Base-by-base conservation (phyloP, 2,329 filamentous ascomycete genomes). In the Akanthomyces lecanii region DNA sequence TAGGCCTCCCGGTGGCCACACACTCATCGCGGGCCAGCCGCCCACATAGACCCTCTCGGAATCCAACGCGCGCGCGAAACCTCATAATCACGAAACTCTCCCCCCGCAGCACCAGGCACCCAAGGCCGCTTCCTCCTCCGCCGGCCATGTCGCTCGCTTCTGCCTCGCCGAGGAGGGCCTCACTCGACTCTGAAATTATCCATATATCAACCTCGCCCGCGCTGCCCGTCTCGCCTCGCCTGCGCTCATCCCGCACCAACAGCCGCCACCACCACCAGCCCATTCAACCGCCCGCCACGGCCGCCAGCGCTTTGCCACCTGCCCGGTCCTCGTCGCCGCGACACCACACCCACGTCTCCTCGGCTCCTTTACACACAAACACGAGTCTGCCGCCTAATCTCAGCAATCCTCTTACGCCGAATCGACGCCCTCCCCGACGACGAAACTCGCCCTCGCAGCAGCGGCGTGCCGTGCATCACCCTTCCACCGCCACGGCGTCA, bases 321-420 rank as follows among this genome's bases (percentile, higher is more conserved):
- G 55, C 51, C 56, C 66, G 62, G 48, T 67, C 65, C 4, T 66
- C 64, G n/a, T 65, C 66, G 16, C 64, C 63, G 5, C 64, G 66
- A 45, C 56, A 62, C 23, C 62, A 65, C 53, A 11, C 61, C 18
- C 47, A 47, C 33, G 30, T 45, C 23, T 50, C 63, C 44, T n/a
- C 54, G 28, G n/a, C 60, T 11, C 42, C 56, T 6, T 5, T 25
- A 36, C 45, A 61, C n/a, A n/a, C 33, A 40, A 16, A 38, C 63
- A 60, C 21, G 38, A 59, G 51, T 54, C 45, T 62, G 25, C 50
- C 63, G 18, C 63, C 12, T 23, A 65, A 50, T 40, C 33, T 50
- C 10, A 18, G 6, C n/a, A 59, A 28, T 25, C 28, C 8, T 21
- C 21, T 40, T 21, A 18, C 51, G 33, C 51, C 51, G 36, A 4